Evolutionary conservation across 2,329 filamentous ascomycete species (phyloP).

Genomic region (Fusarium succisae): DNA sequence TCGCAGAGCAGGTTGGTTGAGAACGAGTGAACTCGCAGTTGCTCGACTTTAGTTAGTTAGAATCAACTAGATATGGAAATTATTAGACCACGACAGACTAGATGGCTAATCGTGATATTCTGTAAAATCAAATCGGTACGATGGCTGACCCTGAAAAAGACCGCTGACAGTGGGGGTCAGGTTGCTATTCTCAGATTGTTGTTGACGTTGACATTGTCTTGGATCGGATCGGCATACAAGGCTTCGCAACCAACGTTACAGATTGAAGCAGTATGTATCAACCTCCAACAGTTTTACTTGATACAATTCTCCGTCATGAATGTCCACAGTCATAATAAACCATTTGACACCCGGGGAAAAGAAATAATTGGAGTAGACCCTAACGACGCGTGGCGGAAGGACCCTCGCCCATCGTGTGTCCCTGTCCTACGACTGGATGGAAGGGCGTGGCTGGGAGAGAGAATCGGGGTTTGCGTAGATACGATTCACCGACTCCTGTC

Average conservation of each 20-base stretch:
- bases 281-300: slow-evolving; percentile 15
- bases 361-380: slow-evolving; percentile 22
- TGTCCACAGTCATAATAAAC: slow-evolving; percentile 6
- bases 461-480: slow-evolving; percentile 9
- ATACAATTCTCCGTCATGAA: slow-evolving; percentile 9
- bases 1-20: slow-evolving; percentile 4
- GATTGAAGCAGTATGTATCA: slow-evolving; percentile 12
- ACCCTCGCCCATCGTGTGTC: slow-evolving; percentile 15
- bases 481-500: slow-evolving; percentile 7
- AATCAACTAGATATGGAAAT: slow-evolving; percentile 12
- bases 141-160: neutral
- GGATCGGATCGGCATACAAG: slow-evolving; percentile 3
- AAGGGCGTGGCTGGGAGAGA: slow-evolving; percentile 17
- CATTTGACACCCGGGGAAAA: slow-evolving; percentile 9
- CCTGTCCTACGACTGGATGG: slow-evolving; percentile 6
- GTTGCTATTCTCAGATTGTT: slow-evolving; percentile 9
- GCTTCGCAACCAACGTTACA: slow-evolving; percentile 24
- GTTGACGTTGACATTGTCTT: neutral
- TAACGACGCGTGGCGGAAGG: slow-evolving; percentile 41
- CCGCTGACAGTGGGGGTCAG: slow-evolving; percentile 14
- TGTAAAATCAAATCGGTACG: neutral
- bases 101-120: neutral
- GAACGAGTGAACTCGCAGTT: slow-evolving; percentile 6
- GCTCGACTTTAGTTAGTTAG: slow-evolving; percentile 29
- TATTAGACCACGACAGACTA: slow-evolving; percentile 18